A percentile compares a stretch with the other conserved stretches of the same genome.
Conservation (phyloP, 176 grass and related monocot genomes). For the Tuctoria greenei region DNA sequence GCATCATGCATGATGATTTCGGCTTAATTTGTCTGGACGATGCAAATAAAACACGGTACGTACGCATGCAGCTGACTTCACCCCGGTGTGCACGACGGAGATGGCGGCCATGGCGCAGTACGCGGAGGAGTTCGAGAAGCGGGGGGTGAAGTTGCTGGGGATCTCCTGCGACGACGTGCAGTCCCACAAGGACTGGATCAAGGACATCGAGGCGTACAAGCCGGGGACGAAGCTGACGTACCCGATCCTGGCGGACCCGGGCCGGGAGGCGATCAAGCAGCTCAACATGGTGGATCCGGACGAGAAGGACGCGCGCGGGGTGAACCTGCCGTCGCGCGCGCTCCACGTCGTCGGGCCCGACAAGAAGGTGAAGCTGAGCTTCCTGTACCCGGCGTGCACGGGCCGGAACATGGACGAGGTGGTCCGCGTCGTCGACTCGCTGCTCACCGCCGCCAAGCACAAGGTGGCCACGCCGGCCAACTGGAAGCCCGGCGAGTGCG, state of each 20-base stretch:
- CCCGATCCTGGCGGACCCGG: constrained; percentile 72
- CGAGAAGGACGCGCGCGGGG: constrained; percentile 60
- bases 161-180: constrained; percentile 73
- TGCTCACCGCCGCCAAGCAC: constrained; percentile 64
- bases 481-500: constrained; percentile 70
- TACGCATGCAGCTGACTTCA: constrained; percentile 63
- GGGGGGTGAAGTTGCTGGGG: constrained; percentile 79
- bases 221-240: constrained; percentile 45
- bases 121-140: constrained; percentile 68
- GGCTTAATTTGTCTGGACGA: no score
- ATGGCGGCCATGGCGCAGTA: constrained; percentile 70
- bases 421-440: constrained; percentile 61
- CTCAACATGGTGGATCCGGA: constrained; percentile 94
- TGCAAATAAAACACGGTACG: no score
- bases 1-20: background rate
- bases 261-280: constrained; percentile 49
- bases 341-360: constrained; percentile 78
- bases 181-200: constrained; percentile 87
- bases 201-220: constrained; percentile 90
- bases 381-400: constrained; percentile 71
- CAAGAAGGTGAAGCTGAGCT: constrained; percentile 76
- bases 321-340: constrained; percentile 54
- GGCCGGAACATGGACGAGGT: constrained; percentile 94
- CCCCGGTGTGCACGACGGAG: constrained; percentile 96
- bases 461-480: constrained; percentile 76